Conservation (phyloP, 1,284 basidiomycete genomes). For the Thelephora terrestris region DNA sequence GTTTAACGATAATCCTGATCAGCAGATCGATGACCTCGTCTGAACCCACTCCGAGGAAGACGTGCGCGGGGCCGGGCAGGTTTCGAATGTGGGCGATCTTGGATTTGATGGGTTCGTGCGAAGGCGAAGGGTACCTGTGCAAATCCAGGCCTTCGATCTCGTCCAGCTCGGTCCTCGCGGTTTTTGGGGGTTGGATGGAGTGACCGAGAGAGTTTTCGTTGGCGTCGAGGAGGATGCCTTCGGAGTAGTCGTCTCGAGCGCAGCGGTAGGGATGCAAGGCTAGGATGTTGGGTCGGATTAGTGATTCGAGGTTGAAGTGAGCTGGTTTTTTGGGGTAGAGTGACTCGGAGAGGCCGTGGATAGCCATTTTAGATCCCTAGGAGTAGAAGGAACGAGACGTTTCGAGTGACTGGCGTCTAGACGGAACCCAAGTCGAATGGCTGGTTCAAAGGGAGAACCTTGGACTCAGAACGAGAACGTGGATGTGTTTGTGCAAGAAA, state of each 20-base stretch:
- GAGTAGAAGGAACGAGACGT: not conserved
- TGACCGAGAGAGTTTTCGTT: conserved; percentile 96
- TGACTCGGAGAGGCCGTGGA: conserved; percentile 32
- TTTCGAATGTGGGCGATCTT: conserved; percentile 66
- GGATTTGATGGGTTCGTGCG: conserved; percentile 70
- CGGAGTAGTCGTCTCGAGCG: conserved; percentile 92
- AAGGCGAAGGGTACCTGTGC: conserved; percentile 84
- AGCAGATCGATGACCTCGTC: conserved; percentile 97
- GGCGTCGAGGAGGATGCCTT: conserved; percentile 93
- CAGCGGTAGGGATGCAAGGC: conserved; percentile 89
- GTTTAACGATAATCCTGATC: conserved; percentile 82
- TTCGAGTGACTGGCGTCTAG: not conserved
- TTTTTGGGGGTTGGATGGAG: conserved; percentile 42
- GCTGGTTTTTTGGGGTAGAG: conserved; percentile 43
- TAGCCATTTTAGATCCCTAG: conserved; percentile 26
- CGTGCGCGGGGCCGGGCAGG: conserved; percentile 56
- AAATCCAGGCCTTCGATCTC: conserved; percentile 43
- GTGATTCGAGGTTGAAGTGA: conserved; percentile 76
- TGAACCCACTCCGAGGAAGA: conserved; percentile 94
- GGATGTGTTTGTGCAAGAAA: too few relatives aligned
- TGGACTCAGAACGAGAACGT: too few relatives aligned
- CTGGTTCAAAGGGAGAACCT: not conserved
- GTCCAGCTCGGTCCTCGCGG: conserved; percentile 20
- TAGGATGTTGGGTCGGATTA: conserved; percentile 92
- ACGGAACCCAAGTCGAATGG: not conserved